Evolutionary conservation across 352 stramenopile genomes (phyloP).

Genomic region (Halophytophthora polymorphica): DNA sequence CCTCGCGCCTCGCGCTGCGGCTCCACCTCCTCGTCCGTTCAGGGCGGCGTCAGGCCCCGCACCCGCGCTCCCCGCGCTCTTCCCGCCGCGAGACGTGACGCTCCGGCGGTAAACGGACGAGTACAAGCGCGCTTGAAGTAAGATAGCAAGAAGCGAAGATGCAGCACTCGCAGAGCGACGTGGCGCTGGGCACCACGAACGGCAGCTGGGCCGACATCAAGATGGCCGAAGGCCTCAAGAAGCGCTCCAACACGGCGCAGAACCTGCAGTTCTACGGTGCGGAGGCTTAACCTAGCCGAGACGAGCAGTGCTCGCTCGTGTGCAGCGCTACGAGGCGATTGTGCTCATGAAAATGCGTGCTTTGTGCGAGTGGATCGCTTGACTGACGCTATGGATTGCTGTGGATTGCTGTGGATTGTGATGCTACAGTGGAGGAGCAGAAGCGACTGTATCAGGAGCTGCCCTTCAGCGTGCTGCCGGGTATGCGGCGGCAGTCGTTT

Average conservation of each 20-base stretch:
- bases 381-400: background rate
- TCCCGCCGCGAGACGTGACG: no score
- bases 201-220: slow-evolving; percentile 65
- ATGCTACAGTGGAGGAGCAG: slow-evolving; percentile 51
- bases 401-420: background rate
- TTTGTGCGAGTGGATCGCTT: no score
- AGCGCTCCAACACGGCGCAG: slow-evolving; percentile 66
- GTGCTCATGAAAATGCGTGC: no score
- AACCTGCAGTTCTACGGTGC: slow-evolving; percentile 66
- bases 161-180: slow-evolving; percentile 45
- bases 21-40: no score
- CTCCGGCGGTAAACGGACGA: no score
- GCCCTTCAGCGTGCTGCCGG: slow-evolving; percentile 54
- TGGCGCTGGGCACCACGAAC: slow-evolving; percentile 36
- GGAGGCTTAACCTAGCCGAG: background rate
- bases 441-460: slow-evolving; percentile 69
- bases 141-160: slow-evolving; percentile 20
- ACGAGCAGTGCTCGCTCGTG: background rate
- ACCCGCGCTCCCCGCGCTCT: no score
- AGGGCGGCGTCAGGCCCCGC: no score
- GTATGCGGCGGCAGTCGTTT: slow-evolving; percentile 65
- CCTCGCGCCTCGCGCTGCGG: no score
- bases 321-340: no score
- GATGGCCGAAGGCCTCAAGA: slow-evolving; percentile 52
- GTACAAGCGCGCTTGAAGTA: no score